Evolutionary conservation across 1,284 basidiomycete species (phyloP).

Genomic region (Cryptococcus deneoformans): DNA sequence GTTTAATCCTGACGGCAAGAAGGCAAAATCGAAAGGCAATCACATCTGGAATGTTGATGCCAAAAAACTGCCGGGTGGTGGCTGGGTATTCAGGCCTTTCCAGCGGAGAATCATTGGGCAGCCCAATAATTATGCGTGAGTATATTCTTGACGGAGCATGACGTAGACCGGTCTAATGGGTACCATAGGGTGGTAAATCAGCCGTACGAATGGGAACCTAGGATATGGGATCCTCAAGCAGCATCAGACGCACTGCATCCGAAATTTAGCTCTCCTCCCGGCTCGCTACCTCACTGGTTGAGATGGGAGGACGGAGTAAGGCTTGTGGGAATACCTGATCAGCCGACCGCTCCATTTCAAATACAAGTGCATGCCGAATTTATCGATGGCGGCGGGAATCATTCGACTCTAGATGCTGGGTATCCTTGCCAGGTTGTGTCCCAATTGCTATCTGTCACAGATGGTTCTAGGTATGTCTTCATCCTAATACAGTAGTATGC

Average conservation of each 20-base stretch:
- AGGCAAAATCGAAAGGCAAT: constrained; percentile 99
- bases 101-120: constrained; percentile 77
- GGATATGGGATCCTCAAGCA: constrained; percentile 96
- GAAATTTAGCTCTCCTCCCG: constrained; percentile 65
- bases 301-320: constrained; percentile 72
- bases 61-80: constrained; percentile 69
- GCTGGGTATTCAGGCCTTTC: constrained; percentile 92
- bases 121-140: constrained; percentile 69
- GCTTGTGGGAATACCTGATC: constrained; percentile 34
- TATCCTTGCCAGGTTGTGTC: constrained; percentile 34
- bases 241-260: constrained; percentile 76
- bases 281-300: constrained; percentile 78
- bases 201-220: constrained; percentile 88
- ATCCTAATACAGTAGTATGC: not conserved
- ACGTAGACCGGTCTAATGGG: not conserved
- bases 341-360: constrained; percentile 23
- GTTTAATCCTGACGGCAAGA: constrained; percentile 99
- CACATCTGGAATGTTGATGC: constrained; percentile 99
- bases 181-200: constrained; percentile 58
- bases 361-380: constrained; percentile 35
- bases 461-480: constrained; percentile 5
- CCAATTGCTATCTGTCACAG: constrained; percentile 8
- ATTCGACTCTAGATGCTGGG: constrained; percentile 23
- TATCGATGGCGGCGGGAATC: constrained; percentile 31
- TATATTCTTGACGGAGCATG: constrained; percentile 2